These are phyloP conservation scores for Phycomyces nitens DNA, from an alignment of 192 early-diverging fungal genomes.

Conservation along the genomic window DNA sequence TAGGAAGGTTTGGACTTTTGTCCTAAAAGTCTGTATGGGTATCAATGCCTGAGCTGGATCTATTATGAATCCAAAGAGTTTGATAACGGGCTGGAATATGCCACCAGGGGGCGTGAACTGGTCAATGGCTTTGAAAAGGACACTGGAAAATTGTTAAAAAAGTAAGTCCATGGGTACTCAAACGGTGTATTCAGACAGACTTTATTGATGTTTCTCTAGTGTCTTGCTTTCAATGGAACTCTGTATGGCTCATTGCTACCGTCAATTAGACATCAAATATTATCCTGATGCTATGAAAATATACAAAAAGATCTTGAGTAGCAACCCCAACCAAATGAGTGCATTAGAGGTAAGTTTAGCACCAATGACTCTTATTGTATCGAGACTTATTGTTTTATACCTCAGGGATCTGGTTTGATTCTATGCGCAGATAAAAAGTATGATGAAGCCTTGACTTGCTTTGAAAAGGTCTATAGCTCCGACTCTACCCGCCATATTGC, in stretches of 20 bases:
- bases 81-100: conserved; percentile 51
- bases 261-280: conserved; percentile 52
- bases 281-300: conserved; percentile 49
- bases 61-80: conserved; percentile 45
- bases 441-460: conserved; percentile 54
- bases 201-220: conserved; percentile 24
- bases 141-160: conserved; percentile 32
- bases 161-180: conserved; percentile 20
- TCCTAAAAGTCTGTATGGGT: conserved; percentile 40
- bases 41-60: conserved; percentile 47
- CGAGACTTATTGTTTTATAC: conserved; percentile 3
- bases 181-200: not conserved
- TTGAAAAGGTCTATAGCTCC: conserved; percentile 49
- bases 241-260: conserved; percentile 58
- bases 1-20: conserved; percentile 45
- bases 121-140: conserved; percentile 22
- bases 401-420: conserved; percentile 57
- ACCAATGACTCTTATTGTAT: no score
- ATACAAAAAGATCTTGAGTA: conserved; percentile 51
- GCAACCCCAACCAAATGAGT: conserved; percentile 34
- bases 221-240: conserved; percentile 52
- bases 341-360: conserved; percentile 51
- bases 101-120: conserved; percentile 40
- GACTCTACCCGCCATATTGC: conserved; percentile 46
- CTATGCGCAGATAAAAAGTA: conserved; percentile 45